Evolutionary conservation across 1,139 yeast species (phyloP).

Genomic region (Suhomyces maxii): DNA sequence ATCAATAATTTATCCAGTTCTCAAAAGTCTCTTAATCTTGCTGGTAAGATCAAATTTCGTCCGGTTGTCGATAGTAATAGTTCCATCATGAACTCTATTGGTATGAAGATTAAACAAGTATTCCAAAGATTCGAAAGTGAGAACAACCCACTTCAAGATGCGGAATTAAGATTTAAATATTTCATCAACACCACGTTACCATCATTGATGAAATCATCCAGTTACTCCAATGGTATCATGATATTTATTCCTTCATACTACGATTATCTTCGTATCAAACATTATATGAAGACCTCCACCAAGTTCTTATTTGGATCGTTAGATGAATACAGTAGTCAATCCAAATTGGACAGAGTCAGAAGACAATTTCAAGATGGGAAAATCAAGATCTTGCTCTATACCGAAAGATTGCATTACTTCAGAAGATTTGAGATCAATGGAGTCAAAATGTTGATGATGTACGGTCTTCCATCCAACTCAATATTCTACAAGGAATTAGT

Average conservation of each 20-base stretch:
- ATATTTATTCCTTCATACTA: slow-evolving; percentile 83
- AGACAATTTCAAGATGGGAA: slow-evolving; percentile 65
- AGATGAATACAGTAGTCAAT: slow-evolving; percentile 79
- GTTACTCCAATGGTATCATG: slow-evolving; percentile 72
- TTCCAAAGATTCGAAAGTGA: slow-evolving; percentile 67
- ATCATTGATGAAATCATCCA: slow-evolving; percentile 55
- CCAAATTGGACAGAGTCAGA: slow-evolving; percentile 70
- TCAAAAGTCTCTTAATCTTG: slow-evolving; percentile 58
- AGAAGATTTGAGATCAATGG: slow-evolving; percentile 83
- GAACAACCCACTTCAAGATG: slow-evolving; percentile 58
- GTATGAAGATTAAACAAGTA: slow-evolving; percentile 65
- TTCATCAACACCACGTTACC: slow-evolving; percentile 77
- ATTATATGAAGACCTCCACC: slow-evolving; percentile 66
- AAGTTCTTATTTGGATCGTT: slow-evolving; percentile 61
- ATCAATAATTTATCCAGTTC: slow-evolving; percentile 65
- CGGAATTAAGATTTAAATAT: slow-evolving; percentile 77
- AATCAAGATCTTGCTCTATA: slow-evolving; percentile 72
- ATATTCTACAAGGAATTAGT: slow-evolving; percentile 77
- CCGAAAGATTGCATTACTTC: slow-evolving; percentile 92
- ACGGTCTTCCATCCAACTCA: slow-evolving; percentile 85
- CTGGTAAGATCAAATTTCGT: slow-evolving; percentile 64
- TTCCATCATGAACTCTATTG: slow-evolving; percentile 52
- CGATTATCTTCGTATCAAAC: slow-evolving; percentile 78
- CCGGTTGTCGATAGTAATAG: slow-evolving; percentile 34
- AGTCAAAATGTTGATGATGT: slow-evolving; percentile 79